Conservation (phyloP, 495 filamentous ascomycete species). For the Pseudoneurospora amorphoporcata region DNA sequence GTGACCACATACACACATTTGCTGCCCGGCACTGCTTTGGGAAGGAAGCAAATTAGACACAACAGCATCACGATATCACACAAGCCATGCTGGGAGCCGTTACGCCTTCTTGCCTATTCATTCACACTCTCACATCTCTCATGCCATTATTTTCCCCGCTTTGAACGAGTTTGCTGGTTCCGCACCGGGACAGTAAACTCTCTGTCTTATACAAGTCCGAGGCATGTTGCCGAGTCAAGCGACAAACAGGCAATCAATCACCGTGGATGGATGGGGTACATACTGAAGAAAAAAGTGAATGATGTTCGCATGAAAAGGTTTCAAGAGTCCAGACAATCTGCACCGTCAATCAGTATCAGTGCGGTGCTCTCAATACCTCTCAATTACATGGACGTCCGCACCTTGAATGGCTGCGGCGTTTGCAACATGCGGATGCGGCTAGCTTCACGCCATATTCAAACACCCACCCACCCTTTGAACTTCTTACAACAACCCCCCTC, state of each 20-base stretch:
- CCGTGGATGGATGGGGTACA: background rate
- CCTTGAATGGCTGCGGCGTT: background rate
- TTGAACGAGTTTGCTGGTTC: background rate
- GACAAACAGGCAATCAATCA: background rate
- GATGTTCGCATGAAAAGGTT: background rate
- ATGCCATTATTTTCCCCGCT: background rate
- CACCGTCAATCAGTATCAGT: background rate
- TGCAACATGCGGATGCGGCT: background rate
- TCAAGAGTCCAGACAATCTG: background rate
- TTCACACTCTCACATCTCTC: background rate
- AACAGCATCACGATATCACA: constrained; percentile 13
- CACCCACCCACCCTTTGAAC: too few relatives aligned
- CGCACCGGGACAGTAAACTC: background rate
- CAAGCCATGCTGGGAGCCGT: constrained; percentile 12
- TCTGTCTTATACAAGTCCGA: background rate
- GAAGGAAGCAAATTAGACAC: constrained; percentile 4
- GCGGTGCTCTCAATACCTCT: background rate
- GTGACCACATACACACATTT: background rate
- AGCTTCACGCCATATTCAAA: background rate
- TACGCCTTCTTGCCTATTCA: background rate
- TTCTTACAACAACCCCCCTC: too few relatives aligned
- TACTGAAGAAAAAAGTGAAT: background rate
- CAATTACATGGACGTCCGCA: background rate
- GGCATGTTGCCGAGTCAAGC: background rate
- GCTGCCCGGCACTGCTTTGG: background rate